Conservation (phyloP, 177 flowering plant genomes). For the Vitis hybrid region DNA sequence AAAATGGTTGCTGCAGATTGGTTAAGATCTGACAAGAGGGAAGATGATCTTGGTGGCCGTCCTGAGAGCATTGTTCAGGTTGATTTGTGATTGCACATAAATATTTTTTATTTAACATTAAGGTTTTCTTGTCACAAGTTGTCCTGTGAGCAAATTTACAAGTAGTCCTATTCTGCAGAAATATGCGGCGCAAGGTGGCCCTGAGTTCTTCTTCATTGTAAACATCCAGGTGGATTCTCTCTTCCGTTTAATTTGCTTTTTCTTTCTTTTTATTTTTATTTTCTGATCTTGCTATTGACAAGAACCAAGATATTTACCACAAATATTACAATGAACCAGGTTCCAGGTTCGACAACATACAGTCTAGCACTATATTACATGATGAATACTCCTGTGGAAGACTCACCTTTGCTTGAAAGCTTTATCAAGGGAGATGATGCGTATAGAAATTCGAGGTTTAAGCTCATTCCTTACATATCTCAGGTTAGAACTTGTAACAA, state of each 20-base stretch:
- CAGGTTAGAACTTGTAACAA: conserved; percentile 40
- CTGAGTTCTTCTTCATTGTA: conserved; percentile 83
- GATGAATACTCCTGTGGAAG: conserved; percentile 42
- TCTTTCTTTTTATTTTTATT: background rate
- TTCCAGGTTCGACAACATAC: conserved; percentile 52
- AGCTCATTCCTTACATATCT: conserved; percentile 83
- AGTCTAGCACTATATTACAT: conserved; percentile 46
- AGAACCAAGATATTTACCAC: conserved; percentile 1
- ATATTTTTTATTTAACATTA: conserved; percentile 58
- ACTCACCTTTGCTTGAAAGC: conserved; percentile 43
- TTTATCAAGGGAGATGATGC: conserved; percentile 82
- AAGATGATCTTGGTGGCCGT: conserved; percentile 87
- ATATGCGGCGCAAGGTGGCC: conserved; percentile 76
- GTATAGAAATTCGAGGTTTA: conserved; percentile 76
- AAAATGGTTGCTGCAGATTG: conserved; percentile 93
- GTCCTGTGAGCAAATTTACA: background rate
- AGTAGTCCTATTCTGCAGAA: conserved; percentile 47
- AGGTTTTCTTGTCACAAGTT: background rate
- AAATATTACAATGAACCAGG: conserved; percentile 26
- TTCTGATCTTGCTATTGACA: background rate
- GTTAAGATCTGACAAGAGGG: conserved; percentile 80
- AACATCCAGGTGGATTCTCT: conserved; percentile 89
- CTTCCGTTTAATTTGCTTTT: conserved; percentile 22
- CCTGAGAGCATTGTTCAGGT: conserved; percentile 88
- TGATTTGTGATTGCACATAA: conserved; percentile 35